Conservation (phyloP, 768 basidiomycete genomes). For the Tricholoma sp. region DNA sequence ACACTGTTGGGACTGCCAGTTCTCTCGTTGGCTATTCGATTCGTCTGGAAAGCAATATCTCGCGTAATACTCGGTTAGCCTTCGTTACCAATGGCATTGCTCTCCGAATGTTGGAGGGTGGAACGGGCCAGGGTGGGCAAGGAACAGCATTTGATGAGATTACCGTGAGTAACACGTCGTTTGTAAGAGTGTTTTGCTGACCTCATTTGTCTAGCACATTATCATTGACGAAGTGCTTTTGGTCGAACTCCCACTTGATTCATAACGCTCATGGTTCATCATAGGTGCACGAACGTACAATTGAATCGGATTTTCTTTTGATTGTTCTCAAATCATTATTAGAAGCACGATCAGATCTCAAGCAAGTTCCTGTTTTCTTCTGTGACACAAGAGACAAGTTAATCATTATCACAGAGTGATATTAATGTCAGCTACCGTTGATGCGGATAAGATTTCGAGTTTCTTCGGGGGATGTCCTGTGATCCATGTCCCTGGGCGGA, state of each 20-base stretch:
- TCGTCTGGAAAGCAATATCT: slow-evolving; percentile 83
- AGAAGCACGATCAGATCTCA: slow-evolving; percentile 73
- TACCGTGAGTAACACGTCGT: slow-evolving; percentile 52
- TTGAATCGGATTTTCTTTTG: slow-evolving; percentile 95
- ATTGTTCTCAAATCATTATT: slow-evolving; percentile 88
- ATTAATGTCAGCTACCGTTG: slow-evolving; percentile 95
- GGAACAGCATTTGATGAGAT: slow-evolving; percentile 90
- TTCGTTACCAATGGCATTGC: slow-evolving; percentile 96
- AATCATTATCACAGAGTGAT: slow-evolving; percentile 54
- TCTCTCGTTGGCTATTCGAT: slow-evolving; percentile 95
- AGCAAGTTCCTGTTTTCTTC: slow-evolving; percentile 37
- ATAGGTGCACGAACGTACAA: slow-evolving; percentile 91
- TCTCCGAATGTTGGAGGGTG: slow-evolving; percentile 92
- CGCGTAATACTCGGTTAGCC: slow-evolving; percentile 69
- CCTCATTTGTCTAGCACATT: slow-evolving; percentile 59
- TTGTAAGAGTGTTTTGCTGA: neutral
- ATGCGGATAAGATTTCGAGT: slow-evolving; percentile 81
- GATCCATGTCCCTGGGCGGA: slow-evolving; percentile 87
- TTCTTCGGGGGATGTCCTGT: slow-evolving; percentile 88
- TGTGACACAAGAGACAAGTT: neutral
- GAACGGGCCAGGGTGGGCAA: slow-evolving; percentile 60
- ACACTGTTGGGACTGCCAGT: slow-evolving; percentile 65
- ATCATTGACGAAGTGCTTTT: slow-evolving; percentile 83
- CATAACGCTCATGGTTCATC: neutral
- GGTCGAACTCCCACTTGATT: neutral